Evolutionary conservation across 2,329 filamentous ascomycete genomes (phyloP), one percentile per base, ranked within the genome.

Genomic region (Verticillium longisporum): DNA sequence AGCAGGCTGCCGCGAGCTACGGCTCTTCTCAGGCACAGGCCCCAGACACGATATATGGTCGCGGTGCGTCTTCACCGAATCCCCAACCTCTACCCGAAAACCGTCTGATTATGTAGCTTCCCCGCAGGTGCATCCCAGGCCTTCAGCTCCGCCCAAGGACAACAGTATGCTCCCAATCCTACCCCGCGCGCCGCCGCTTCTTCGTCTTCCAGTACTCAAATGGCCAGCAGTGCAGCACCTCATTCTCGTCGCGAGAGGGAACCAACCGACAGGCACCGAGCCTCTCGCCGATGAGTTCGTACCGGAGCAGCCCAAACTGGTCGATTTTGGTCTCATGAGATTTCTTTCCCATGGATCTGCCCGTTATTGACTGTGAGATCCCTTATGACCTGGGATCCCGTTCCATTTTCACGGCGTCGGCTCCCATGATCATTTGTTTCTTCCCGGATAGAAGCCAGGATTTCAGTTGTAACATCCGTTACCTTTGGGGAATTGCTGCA

Each of bases 31-130:
- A 45, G 53, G 59, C 37, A 55, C 81, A 81, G 68, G 77, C 81
- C 63, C 71, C 76, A 70, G 83, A 85, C 71, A 75, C 82, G 55
- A 80, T 80, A 65, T 84, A 82, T 67, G 82, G 82, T 76, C 84
- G 84, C 79, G 83, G 84, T 83, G 80, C 80, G 81, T 87, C 82
- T 75, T 62, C 38, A 64, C 62, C 66, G 63, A 65, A 65, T 10
- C 26, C 54, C 56, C 32, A 18, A 26, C 15, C 26, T n/a, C 56
- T 58, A 59, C 15, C 54, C 61, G 62, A 60, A 60, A 62, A 58
- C 68, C 66, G 59, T 79, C 75, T 80, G 73, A 80, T 79, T 76
- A 71, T 79, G 71, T 82, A 82, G 79, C 78, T 70, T 81, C 79
- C 76, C 78, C 73, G 80, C 80, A 77, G 79, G 78, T 72, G 74